These are phyloP conservation scores for Leccinum sublutescens DNA, from an alignment of 768 basidiomycete genomes.

Conservation along the genomic window DNA sequence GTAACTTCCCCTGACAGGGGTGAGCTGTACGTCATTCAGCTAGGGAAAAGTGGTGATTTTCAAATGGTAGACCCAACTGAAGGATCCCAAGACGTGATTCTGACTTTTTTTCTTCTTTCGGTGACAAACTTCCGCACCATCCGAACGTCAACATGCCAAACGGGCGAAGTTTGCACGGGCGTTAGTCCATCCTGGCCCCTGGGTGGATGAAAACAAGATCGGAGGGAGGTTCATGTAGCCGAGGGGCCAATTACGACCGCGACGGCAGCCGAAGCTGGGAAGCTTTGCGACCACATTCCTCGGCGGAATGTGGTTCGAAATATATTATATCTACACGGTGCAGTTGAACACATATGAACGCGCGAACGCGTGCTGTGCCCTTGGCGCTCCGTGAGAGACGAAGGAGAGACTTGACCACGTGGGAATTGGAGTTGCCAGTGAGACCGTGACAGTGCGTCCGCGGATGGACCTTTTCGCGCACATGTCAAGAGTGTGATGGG, in stretches of 20 bases:
- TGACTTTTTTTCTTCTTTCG: no score
- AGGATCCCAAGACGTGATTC: neutral
- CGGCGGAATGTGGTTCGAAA: conserved; percentile 1
- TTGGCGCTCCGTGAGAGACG: neutral
- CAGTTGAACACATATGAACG: neutral
- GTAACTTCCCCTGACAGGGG: neutral
- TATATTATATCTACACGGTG: neutral
- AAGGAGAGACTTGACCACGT: neutral
- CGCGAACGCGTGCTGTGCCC: neutral
- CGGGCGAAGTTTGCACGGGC: conserved; percentile 38
- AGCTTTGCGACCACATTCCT: conserved; percentile 7
- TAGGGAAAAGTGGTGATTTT: neutral
- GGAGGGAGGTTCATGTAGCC: conserved; percentile 26
- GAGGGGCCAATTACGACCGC: conserved; percentile 3
- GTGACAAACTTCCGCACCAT: no score
- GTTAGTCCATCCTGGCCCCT: conserved; percentile 81
- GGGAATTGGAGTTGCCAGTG: neutral
- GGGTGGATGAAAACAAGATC: conserved; percentile 75
- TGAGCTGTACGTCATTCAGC: neutral
- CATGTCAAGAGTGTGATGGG: neutral
- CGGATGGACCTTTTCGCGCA: neutral
- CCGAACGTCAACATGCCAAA: neutral
- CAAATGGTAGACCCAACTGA: neutral
- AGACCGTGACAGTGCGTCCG: neutral
- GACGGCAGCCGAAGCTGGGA: conserved; percentile 8